These are phyloP conservation scores for Eucalyptus cloeziana DNA, from an alignment of 345 rosid species.

Conservation along the genomic window DNA sequence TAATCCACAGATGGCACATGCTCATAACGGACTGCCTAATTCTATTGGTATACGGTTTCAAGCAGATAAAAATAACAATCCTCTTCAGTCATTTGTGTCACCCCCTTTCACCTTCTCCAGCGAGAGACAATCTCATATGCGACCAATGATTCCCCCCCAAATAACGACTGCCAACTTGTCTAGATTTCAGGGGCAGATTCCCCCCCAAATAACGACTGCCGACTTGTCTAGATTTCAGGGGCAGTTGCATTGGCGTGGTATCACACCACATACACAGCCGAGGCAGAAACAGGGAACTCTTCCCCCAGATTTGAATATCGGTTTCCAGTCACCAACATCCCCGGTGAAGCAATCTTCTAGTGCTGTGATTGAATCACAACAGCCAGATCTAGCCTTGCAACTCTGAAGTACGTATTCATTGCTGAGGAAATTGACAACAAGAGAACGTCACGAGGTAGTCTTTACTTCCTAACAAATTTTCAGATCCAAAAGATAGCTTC, in stretches of 20 bases:
- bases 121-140: constrained; percentile 31
- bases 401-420: constrained; percentile 19
- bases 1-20: constrained; percentile 28
- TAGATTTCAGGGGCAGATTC: not conserved
- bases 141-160: constrained; percentile 2
- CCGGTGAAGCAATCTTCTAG: constrained; percentile 74
- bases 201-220: constrained; percentile 41
- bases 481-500: not conserved
- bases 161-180: too few relatives aligned
- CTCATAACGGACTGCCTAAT: constrained; percentile 33
- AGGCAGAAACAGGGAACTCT: constrained; percentile 58
- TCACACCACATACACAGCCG: constrained; percentile 34
- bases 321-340: constrained; percentile 83
- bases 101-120: constrained; percentile 20
- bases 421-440: not conserved
- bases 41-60: constrained; percentile 38
- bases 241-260: constrained; percentile 54
- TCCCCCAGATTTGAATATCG: constrained; percentile 85
- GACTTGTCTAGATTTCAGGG: constrained; percentile 53
- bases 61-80: constrained; percentile 35
- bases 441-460: not conserved
- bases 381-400: constrained; percentile 92
- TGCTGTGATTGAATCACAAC: constrained; percentile 67
- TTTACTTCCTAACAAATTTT: not conserved
- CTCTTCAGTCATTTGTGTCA: constrained; percentile 44